Base-by-base conservation (phyloP, 2,329 filamentous ascomycete species). In the Shiraia sp. region DNA sequence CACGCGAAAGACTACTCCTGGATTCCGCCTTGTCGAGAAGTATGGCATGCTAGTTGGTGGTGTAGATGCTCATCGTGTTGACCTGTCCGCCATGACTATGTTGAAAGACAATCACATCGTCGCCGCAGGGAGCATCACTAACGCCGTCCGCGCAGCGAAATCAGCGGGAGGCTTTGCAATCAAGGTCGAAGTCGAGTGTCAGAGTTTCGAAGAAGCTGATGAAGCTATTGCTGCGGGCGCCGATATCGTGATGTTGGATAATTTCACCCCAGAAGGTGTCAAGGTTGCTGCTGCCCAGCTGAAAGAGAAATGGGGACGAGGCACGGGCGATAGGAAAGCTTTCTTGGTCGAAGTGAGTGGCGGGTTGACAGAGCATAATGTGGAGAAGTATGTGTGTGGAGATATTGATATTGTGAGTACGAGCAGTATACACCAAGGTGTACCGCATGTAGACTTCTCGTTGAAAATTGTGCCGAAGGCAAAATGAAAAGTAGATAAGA, bases 71-170 rank as follows among this genome's bases (percentile, higher is more conserved):
- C 93, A 99, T 70, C 79, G 93, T 23, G 89, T 96, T 72, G 93
- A 99, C 68, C 77, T 99, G 2, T 74, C 69, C 68, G 82, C 86
- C 52, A 97, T 99, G 93, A 91, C 91, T 42, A 99, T 99, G 93
- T 79, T 99, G 53, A 99, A 99, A 76, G 93, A 99, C 72, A 99
- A 99, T 72, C 93, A 99, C 72, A 86, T 99, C 42, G 96, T 92
- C 87, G 90, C 89, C 49, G 86, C 87, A 39, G 77, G 78, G 17
- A 88, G 87, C 65, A 97, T 99, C 69, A 84, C 87, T 1, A 83
- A 87, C 15, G 93, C 93, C 5, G 91, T 99, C 16, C 76, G 76
- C 28, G 89, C 92, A 2, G 93, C 93, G 16, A 89, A 89, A 67
- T 79, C 84, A 9, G 89, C 86, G 0, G 92, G 85, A 7, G 93